Conservation (phyloP, 2,329 filamentous ascomycete species). For the Exophiala phaeomuriformis region DNA sequence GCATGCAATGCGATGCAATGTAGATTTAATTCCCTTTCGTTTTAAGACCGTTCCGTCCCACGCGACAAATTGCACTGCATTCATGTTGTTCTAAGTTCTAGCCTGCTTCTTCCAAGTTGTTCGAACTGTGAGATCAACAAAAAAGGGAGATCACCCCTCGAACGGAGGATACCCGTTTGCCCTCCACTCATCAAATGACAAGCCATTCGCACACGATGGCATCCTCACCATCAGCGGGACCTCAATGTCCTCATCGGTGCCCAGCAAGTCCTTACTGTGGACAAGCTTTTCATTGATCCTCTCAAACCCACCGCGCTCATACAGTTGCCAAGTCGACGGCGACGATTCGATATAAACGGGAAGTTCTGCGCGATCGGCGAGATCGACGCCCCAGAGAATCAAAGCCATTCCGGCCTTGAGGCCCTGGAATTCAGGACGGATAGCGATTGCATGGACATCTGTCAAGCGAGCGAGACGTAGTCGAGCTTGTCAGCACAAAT, state of each 20-base stretch:
- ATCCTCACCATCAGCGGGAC: slow-evolving; percentile 41
- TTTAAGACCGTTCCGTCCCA: too few relatives aligned
- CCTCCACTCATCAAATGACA: slow-evolving; percentile 35
- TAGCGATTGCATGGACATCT: slow-evolving; percentile 43
- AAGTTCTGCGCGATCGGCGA: slow-evolving; percentile 32
- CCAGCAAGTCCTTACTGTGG: slow-evolving; percentile 35
- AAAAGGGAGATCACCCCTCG: neutral
- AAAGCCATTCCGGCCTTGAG: slow-evolving; percentile 38
- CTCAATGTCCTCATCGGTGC: slow-evolving; percentile 33
- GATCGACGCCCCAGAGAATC: slow-evolving; percentile 35
- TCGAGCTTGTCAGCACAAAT: too few relatives aligned
- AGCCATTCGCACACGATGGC: slow-evolving; percentile 32
- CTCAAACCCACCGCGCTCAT: slow-evolving; percentile 42
- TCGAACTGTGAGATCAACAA: too few relatives aligned
- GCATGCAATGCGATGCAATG: too few relatives aligned
- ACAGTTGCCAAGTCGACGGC: slow-evolving; percentile 37
- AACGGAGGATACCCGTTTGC: slow-evolving; percentile 9
- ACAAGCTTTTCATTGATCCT: slow-evolving; percentile 37
- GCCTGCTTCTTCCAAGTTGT: too few relatives aligned
- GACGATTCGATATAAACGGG: slow-evolving; percentile 46
- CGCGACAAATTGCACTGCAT: too few relatives aligned
- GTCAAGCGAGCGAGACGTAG: neutral
- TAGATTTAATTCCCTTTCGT: too few relatives aligned
- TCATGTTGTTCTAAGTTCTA: too few relatives aligned
- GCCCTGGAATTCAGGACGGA: slow-evolving; percentile 39